These are phyloP conservation scores for Cyberlindnera maritima DNA, from an alignment of 805 yeast species.

Conservation along the genomic window DNA sequence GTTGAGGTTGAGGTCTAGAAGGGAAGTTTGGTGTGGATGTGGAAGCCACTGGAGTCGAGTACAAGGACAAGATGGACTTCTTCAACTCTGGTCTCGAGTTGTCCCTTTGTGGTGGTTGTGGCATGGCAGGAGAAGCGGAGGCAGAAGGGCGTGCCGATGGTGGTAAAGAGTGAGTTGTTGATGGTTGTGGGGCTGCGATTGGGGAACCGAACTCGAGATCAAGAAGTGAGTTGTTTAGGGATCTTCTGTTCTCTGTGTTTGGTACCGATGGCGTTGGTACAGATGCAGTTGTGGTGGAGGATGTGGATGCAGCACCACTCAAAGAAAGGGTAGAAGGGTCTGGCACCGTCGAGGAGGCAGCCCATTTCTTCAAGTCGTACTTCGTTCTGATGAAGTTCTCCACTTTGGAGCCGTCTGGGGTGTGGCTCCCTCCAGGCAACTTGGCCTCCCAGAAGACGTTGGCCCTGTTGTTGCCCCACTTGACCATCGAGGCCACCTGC, in stretches of 20 bases:
- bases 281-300: slow-evolving; percentile 15
- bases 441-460: slow-evolving; percentile 83
- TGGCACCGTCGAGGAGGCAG: slow-evolving; percentile 50
- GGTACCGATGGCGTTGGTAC: slow-evolving; percentile 2
- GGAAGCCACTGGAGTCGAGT: slow-evolving; percentile 52
- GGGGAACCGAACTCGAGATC: slow-evolving; percentile 33
- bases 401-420: slow-evolving; percentile 81
- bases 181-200: slow-evolving; percentile 19
- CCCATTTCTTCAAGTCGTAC: slow-evolving; percentile 91
- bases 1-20: slow-evolving; percentile 5
- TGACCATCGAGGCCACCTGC: slow-evolving; percentile 75
- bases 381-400: slow-evolving; percentile 90
- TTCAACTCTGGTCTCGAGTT: slow-evolving; percentile 77
- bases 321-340: slow-evolving; percentile 41
- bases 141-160: not conserved
- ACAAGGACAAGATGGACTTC: slow-evolving; percentile 85
- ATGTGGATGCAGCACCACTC: not conserved
- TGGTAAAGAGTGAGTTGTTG: slow-evolving; percentile 6
- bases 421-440: slow-evolving; percentile 60
- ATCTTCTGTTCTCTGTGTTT: slow-evolving; percentile 17
- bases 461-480: slow-evolving; percentile 82
- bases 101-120: slow-evolving; percentile 15
- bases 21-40: slow-evolving; percentile 25
- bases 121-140: not conserved
- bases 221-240: slow-evolving; percentile 20